Base-by-base conservation (phyloP, 768 basidiomycete species). In the Boletus patriciae region DNA sequence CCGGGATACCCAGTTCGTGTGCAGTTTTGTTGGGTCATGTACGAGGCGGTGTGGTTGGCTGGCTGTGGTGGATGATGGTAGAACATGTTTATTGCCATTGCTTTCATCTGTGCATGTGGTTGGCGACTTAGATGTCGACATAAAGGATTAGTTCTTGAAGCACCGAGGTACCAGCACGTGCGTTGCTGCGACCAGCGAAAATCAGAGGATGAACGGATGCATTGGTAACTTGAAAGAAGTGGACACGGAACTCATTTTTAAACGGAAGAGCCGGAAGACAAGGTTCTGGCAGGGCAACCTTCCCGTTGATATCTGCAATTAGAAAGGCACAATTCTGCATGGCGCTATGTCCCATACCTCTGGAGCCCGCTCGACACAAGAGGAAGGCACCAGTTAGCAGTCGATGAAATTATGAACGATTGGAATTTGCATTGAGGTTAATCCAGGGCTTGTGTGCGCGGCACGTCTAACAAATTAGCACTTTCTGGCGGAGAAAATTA, bases 91-190 rank as follows among this genome's bases (percentile, higher is more conserved):
- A 44, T 43, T 34, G 4, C 19, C 41, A 19, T 58, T 29, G 25
- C 42, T 47, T 47, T 57, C 31, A 27, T 48, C 36, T 63, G 52
- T 43, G 41, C 9, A 59, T 53, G 40, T 44, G 19, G n/a, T 18
- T 37, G 27, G 34, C 10, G 19, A 13, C n/a, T 27, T 27, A 19
- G 46, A n/a, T n/a, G 5, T n/a, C 37, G 11, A 16, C 16, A 52
- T 40, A 31, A 11, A 34, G 11, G 10, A 13, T 44, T 19, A 41
- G 25, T 34, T 23, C 21, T 48, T 48, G 34, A 23, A 23, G 41
- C 15, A 42, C 12, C 1, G 13, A 6, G n/a, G n/a, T n/a, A n/a
- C n/a, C n/a, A n/a, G n/a, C n/a, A n/a, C n/a, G 34, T 36, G 41
- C 12, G 7, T 42, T 21, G 19, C 41, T 21, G 21, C 8, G 38